phyloP scores from a whole-genome alignment of 805 yeast genomes.

The Zygoascus tannicola region DNA sequence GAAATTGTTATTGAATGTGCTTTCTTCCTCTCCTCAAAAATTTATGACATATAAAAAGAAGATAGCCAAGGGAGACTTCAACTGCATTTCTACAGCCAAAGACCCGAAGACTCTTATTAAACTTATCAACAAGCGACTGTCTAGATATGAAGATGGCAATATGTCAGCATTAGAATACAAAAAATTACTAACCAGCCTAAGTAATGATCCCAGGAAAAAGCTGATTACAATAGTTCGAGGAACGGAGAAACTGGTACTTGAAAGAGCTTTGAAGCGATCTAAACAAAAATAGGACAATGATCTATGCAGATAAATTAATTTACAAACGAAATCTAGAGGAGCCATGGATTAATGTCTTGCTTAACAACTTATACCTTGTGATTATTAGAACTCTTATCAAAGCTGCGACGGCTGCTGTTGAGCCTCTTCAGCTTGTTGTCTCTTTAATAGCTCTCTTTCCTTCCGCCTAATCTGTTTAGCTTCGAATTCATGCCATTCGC shows the following conservation, averaged over 20 bases:
- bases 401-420: no score
- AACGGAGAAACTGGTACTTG: slow-evolving; percentile 26
- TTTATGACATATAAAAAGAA: slow-evolving; percentile 13
- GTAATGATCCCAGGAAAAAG: slow-evolving; percentile 9
- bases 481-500: slow-evolving; percentile 97
- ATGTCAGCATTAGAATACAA: slow-evolving; percentile 17
- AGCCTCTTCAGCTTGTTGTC: slow-evolving; percentile 3
- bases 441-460: slow-evolving; percentile 24
- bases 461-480: slow-evolving; percentile 67
- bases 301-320: no score
- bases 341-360: no score
- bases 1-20: slow-evolving; percentile 9
- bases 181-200: slow-evolving; percentile 6
- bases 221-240: slow-evolving; percentile 21
- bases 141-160: slow-evolving; percentile 18
- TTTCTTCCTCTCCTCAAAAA: slow-evolving; percentile 13
- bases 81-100: not conserved
- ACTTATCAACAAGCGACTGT: slow-evolving; percentile 11
- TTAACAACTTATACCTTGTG: no score
- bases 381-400: no score
- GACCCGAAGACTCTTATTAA: slow-evolving; percentile 6
- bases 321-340: no score
- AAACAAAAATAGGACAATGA: not conserved
- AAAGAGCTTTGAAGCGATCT: slow-evolving; percentile 8
- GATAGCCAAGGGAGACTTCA: slow-evolving; percentile 12